A percentile compares a stretch with the other conserved stretches of the same genome.
phyloP scores from a whole-genome alignment of 306 rosid genomes.

The Acacia melanoxylon region DNA sequence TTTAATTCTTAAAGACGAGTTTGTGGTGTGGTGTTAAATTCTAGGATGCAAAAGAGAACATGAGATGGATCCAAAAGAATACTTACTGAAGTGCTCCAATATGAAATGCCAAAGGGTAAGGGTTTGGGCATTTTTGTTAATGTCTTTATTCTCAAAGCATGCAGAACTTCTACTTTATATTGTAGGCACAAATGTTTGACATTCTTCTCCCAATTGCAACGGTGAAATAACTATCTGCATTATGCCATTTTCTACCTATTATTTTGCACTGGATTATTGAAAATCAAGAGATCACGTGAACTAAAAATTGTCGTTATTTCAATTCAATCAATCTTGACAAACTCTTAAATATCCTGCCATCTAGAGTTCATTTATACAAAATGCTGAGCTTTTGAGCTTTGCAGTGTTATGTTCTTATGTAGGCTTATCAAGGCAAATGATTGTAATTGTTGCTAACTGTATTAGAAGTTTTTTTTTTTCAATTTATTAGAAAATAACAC shows the following conservation, averaged over 20 bases:
- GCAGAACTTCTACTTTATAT: neutral
- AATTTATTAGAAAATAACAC: too few relatives aligned
- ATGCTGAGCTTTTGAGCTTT: neutral
- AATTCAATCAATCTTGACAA: neutral
- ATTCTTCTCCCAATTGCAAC: constrained; percentile 21
- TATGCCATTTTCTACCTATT: constrained; percentile 4
- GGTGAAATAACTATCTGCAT: constrained; percentile 2
- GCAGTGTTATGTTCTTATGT: neutral
- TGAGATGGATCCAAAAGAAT: too few relatives aligned
- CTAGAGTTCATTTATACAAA: neutral
- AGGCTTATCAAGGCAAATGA: neutral
- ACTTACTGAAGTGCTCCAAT: too few relatives aligned
- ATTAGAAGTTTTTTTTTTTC: too few relatives aligned
- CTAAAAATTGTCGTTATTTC: neutral
- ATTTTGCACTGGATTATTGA: neutral
- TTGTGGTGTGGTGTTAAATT: too few relatives aligned
- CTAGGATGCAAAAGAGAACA: too few relatives aligned
- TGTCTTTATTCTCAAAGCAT: too few relatives aligned
- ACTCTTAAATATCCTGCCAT: neutral
- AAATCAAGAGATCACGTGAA: constrained; percentile 2
- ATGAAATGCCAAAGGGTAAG: too few relatives aligned
- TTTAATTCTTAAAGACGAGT: neutral
- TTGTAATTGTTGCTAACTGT: too few relatives aligned
- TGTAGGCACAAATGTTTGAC: neutral
- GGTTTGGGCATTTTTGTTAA: too few relatives aligned